Evolutionary conservation across 192 early-diverging fungal genomes (phyloP), one percentile per base, ranked within the genome.

Genomic region (Helicostylum pulchrum): DNA sequence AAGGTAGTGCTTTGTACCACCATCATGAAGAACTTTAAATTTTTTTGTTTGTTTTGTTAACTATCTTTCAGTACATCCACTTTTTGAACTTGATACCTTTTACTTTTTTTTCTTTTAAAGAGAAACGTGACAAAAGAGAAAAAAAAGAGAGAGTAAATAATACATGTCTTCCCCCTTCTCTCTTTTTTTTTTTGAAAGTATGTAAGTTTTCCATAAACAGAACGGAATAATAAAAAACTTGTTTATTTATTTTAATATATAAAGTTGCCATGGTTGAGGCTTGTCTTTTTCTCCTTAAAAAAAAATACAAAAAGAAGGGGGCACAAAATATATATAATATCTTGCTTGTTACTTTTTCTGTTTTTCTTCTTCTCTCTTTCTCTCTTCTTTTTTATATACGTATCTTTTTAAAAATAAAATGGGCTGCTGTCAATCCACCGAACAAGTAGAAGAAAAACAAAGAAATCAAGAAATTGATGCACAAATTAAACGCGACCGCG

Each of bases 401-500:
- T 39, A 39, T 39, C 5, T 4, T 39, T 0, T 3, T 39, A 39
- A 39, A 39, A 58, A 11, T 15, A 89, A 64, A 42, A 97, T 98
- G 95, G 94, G 96, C 68, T 93, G 94, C 71, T 90, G 90, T 66
- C 80, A 81, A 68, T 92, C 89, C 64, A 81, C 85, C 67, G 96
- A 97, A 70, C 88, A 94, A 47, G 76, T 84, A 59, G 94, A 96
- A 75, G 84, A 85, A 54, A 93, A 89, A 75, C 85, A 81, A 48
- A 80, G 83, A 21, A 96, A 94, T 67, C 90, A 96, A 55, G 92
- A 92, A 61, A 98, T 98, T 62, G 93, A 98, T 60, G 87, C 85
- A 74, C 88, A 90, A 74, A 77, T 98, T 57, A 88, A 83, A 70
- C 82, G 83, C 49, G 96, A 98, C 66, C 88, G 90, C 67, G 73